Evolutionary conservation across 345 rosid species (phyloP).

Genomic region (Sapria himalayana): DNA sequence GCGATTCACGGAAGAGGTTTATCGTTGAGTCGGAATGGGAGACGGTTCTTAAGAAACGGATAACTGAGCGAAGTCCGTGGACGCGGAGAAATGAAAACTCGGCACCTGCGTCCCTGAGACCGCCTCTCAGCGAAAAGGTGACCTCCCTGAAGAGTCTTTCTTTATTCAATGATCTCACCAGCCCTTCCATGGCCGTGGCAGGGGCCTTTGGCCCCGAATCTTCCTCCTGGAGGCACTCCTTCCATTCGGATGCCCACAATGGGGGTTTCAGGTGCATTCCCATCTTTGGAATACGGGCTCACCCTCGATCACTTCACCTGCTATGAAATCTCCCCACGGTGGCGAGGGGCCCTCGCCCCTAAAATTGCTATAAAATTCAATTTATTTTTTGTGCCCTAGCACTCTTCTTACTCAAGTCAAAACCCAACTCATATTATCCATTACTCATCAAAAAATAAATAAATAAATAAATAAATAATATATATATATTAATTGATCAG

Average conservation of each 20-base stretch:
- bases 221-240: slow-evolving; percentile 2
- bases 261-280: slow-evolving; percentile 12
- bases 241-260: slow-evolving; percentile 9
- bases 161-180: slow-evolving; percentile 37
- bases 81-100: slow-evolving; percentile 87
- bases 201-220: slow-evolving; percentile 8
- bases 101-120: slow-evolving; percentile 69
- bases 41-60: slow-evolving; percentile 60
- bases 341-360: too few species aligned
- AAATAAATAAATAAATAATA: too few species aligned
- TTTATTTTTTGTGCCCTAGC: too few species aligned
- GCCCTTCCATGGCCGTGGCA: slow-evolving; percentile 48
- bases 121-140: slow-evolving; percentile 72
- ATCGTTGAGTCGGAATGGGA: slow-evolving; percentile 56
- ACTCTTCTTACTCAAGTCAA: too few species aligned
- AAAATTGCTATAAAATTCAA: too few species aligned
- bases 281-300: too few species aligned
- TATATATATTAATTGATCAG: too few species aligned
- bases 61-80: slow-evolving; percentile 72
- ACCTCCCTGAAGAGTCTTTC: slow-evolving; percentile 65
- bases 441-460: too few species aligned
- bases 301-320: too few species aligned
- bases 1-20: slow-evolving; percentile 48
- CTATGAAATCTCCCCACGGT: too few species aligned
- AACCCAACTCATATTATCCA: too few species aligned